A percentile compares a stretch with the other conserved stretches of the same genome.
Evolutionary conservation across 768 basidiomycete species (phyloP).

Genomic region (Trametes gibbosa): DNA sequence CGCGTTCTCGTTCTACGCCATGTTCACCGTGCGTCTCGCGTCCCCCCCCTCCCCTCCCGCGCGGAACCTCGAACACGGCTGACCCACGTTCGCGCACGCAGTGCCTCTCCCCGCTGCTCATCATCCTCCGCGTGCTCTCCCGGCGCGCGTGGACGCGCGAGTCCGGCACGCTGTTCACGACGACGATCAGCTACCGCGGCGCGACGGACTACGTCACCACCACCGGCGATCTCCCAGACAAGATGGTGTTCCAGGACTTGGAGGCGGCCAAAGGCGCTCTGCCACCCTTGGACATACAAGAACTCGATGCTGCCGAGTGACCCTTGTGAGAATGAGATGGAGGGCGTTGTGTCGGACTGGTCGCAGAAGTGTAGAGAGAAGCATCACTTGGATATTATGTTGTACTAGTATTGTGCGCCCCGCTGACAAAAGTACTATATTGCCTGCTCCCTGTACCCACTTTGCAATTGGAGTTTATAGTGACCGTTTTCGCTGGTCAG

Average conservation of each 20-base stretch:
- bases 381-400: too few species aligned
- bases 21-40: constrained; percentile 33
- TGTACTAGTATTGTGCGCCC: too few species aligned
- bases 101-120: constrained; percentile 36
- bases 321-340: too few species aligned
- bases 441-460: too few species aligned
- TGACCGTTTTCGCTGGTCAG: too few species aligned
- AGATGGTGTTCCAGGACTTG: neutral
- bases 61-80: too few species aligned
- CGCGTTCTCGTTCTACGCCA: constrained; percentile 38
- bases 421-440: too few species aligned
- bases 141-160: constrained; percentile 32
- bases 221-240: neutral
- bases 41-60: neutral
- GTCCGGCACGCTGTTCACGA: constrained; percentile 19
- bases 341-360: too few species aligned
- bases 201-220: neutral
- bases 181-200: constrained; percentile 12
- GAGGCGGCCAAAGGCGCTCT: neutral
- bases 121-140: constrained; percentile 34
- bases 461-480: too few species aligned
- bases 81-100: constrained; percentile 1
- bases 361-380: too few species aligned
- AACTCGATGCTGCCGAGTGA: too few species aligned
- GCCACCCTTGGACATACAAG: too few species aligned